Conservation (phyloP, 164 flowering plant species). For the Stephania yunnanensis region DNA sequence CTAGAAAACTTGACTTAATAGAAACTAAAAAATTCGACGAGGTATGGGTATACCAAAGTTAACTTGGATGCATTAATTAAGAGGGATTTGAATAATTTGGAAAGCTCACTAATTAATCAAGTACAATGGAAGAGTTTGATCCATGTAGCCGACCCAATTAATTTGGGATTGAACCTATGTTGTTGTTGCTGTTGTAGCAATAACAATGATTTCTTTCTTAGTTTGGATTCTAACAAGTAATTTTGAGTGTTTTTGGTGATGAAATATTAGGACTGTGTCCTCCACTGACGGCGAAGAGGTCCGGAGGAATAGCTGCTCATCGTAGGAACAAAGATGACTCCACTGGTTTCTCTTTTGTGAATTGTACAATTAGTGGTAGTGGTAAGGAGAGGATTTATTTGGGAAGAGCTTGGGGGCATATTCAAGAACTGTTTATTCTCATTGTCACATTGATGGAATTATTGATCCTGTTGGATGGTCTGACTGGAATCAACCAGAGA, state of each 20-base stretch:
- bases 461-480: constrained; percentile 66
- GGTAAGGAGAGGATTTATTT: constrained; percentile 33
- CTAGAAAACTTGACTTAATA: no score
- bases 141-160: no score
- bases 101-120: no score
- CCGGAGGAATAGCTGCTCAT: constrained; percentile 83
- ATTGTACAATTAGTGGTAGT: constrained; percentile 58
- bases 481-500: constrained; percentile 51
- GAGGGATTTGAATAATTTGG: no score
- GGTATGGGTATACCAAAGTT: no score
- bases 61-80: no score
- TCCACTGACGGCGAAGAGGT: constrained; percentile 39
- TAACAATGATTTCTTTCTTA: no score
- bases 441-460: constrained; percentile 40
- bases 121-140: no score
- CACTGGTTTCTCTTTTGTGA: constrained; percentile 77
- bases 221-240: background rate
- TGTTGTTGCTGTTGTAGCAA: no score
- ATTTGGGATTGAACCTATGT: no score
- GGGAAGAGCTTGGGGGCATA: constrained; percentile 94
- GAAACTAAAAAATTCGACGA: no score
- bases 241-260: background rate
- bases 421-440: constrained; percentile 54
- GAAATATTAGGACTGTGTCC: constrained; percentile 42
- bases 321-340: constrained; percentile 51